Conservation (phyloP, 306 rosid genomes). For the Parietaria judaica region DNA sequence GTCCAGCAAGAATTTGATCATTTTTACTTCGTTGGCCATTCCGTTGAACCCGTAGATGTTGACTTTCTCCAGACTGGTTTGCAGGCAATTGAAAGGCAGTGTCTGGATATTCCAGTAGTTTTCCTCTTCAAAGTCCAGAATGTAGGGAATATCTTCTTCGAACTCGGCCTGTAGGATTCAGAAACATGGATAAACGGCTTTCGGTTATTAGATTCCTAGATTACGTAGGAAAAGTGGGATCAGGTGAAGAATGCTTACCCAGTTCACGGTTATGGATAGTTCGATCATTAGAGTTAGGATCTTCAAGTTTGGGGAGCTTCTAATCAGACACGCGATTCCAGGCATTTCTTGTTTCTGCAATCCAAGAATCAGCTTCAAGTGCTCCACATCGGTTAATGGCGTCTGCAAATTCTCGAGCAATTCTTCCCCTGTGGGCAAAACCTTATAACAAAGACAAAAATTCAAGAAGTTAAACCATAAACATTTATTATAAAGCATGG, state of each 20-base stretch:
- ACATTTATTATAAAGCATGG: neutral
- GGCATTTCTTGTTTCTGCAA: conserved; percentile 11
- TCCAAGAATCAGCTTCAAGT: conserved; percentile 9
- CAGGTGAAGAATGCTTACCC: conserved; percentile 1
- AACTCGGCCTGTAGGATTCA: conserved; percentile 9
- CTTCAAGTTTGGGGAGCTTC: conserved; percentile 14
- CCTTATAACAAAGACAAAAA: conserved; percentile 7
- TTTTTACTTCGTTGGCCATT: conserved; percentile 3
- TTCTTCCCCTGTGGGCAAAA: conserved; percentile 14
- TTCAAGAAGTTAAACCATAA: neutral
- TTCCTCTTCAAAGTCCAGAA: conserved; percentile 14
- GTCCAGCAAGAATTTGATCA: conserved; percentile 6
- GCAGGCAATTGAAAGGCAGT: conserved; percentile 6
- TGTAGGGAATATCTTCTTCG: conserved; percentile 8
- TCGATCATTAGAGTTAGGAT: conserved; percentile 4
- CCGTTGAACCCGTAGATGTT: conserved; percentile 4
- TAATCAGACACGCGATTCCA: conserved; percentile 13
- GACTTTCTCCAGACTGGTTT: conserved; percentile 4
- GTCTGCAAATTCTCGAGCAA: conserved; percentile 9
- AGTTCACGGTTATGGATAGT: neutral
- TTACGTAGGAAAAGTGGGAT: neutral
- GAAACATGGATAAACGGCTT: neutral
- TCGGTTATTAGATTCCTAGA: neutral
- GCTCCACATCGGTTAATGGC: conserved; percentile 1
- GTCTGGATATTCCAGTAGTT: conserved; percentile 9